Evolutionary conservation across 768 basidiomycete genomes (phyloP).

Genomic region (Mycena venus): DNA sequence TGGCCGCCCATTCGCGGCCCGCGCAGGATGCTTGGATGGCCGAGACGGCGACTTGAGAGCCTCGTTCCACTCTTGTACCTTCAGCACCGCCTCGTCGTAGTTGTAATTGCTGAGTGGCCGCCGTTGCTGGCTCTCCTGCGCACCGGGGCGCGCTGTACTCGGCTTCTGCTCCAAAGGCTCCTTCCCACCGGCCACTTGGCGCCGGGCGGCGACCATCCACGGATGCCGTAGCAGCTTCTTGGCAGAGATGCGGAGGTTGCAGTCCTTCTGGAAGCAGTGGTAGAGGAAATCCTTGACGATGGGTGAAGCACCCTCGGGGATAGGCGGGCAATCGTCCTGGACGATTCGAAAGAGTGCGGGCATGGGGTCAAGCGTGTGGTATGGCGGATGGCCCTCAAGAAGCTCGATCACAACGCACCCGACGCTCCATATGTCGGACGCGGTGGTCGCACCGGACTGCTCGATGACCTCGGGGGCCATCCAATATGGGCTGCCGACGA

Average conservation of each 20-base stretch:
- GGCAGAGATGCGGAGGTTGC: constrained; percentile 93
- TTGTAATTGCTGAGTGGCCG: constrained; percentile 82
- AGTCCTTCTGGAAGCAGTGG: constrained; percentile 98
- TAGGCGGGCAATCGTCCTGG: constrained; percentile 96
- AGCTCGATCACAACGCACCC: constrained; percentile 99
- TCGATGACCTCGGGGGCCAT: constrained; percentile 99
- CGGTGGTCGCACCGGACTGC: constrained; percentile 95
- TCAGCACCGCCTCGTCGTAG: constrained; percentile 93
- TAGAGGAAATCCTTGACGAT: constrained; percentile 97
- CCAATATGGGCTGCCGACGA: constrained; percentile 99
- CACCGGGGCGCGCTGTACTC: constrained; percentile 49
- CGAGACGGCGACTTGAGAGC: constrained; percentile 90
- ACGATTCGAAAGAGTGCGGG: constrained; percentile 98
- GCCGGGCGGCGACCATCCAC: constrained; percentile 93
- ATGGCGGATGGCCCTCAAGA: constrained; percentile 91
- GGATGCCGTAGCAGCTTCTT: constrained; percentile 93
- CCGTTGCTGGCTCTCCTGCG: constrained; percentile 41
- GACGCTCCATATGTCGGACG: constrained; percentile 98
- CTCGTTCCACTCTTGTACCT: constrained; percentile 99
- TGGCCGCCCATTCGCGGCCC: constrained; percentile 55
- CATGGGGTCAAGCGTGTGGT: constrained; percentile 97
- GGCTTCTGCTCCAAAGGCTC: constrained; percentile 46
- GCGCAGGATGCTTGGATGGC: constrained; percentile 75
- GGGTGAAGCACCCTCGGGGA: constrained; percentile 95
- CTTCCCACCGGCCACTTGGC: constrained; percentile 70